Evolutionary conservation across 225 moss, liverwort and hornwort species (phyloP).

Genomic region (Lunularia cruciata): DNA sequence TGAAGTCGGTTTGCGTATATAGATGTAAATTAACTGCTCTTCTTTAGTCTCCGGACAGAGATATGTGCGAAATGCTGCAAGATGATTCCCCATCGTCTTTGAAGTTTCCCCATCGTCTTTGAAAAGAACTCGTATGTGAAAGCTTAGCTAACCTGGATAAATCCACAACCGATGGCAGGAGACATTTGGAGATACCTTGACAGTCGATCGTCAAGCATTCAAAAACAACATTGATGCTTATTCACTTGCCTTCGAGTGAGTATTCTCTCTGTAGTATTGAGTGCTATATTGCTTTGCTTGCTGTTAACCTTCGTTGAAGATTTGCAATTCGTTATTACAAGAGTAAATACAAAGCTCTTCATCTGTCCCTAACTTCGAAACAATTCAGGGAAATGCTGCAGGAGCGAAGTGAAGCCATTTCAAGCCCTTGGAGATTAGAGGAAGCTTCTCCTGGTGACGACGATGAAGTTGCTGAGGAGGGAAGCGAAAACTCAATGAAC

Average conservation of each 20-base stretch:
- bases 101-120: too few relatives aligned
- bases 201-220: conserved; percentile 75
- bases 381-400: conserved; percentile 56
- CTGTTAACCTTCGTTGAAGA: too few relatives aligned
- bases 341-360: too few relatives aligned
- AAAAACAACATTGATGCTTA: conserved; percentile 48
- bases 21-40: too few relatives aligned
- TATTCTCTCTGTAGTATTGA: too few relatives aligned
- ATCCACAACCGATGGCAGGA: conserved; percentile 46
- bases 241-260: conserved; percentile 76
- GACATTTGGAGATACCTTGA: conserved; percentile 70
- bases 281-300: too few relatives aligned
- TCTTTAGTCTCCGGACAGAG: too few relatives aligned
- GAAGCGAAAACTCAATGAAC: background rate
- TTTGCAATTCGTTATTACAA: too few relatives aligned
- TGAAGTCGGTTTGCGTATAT: too few relatives aligned
- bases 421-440: conserved; percentile 47
- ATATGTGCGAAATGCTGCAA: too few relatives aligned
- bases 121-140: too few relatives aligned
- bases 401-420: conserved; percentile 56
- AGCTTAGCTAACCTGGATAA: background rate
- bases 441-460: background rate
- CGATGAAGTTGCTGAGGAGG: background rate
- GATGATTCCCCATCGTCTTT: too few relatives aligned
- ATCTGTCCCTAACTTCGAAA: background rate